Base-by-base conservation (phyloP, 441 rosid genomes). In the Isatis lusitanica region DNA sequence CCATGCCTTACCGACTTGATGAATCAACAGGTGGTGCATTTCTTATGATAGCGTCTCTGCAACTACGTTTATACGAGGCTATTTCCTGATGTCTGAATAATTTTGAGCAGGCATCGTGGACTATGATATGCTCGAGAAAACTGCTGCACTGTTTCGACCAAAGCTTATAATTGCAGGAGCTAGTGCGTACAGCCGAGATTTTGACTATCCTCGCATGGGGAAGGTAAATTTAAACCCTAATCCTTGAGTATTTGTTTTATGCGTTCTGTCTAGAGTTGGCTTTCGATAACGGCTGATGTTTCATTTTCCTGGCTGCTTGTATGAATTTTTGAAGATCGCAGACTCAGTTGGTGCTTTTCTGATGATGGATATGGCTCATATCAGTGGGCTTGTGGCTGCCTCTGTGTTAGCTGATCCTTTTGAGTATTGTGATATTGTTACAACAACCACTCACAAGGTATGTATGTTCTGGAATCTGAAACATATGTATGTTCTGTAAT, bases 361-460 rank as follows among this genome's bases (percentile, higher is more conserved):
- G 38, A 90, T 91, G 95, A 88, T 91, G 96, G 95, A 91, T 81
- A 94, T 94, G 98, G 97, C 97, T 82, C 96, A 93, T 66, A 86
- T 88, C 53, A 90, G 96, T 40, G 96, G 96, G 42, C 96, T 94
- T 71, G 96, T 90, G 74, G 92, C 97, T 77, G 93, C 95, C 65
- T 87, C 95, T 77, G 96, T 91, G 56, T 83, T 88, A 73, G 91
- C 85, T 65, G 86, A 94, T 71, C 98, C 94, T 69, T 94, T 91
- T 66, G 87, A 85, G 78, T 87, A 83, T 70, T 90, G 96, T 74
- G 98, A 93, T 83, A 79, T 93, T 69, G 98, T 94, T 74, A 91
- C 98, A 48, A 91, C 97, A 6, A 94, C 97, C 16, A 90, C 96
- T 60, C 97, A 91, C 84, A 90, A 91, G 97, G 98, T 88, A 70